Percentiles rank a stretch among this genome's conserved stretches.
These are phyloP conservation scores for Chlamydomonas reinhardtii DNA, from an alignment of 163 green algal genomes.

Conservation along the genomic window DNA sequence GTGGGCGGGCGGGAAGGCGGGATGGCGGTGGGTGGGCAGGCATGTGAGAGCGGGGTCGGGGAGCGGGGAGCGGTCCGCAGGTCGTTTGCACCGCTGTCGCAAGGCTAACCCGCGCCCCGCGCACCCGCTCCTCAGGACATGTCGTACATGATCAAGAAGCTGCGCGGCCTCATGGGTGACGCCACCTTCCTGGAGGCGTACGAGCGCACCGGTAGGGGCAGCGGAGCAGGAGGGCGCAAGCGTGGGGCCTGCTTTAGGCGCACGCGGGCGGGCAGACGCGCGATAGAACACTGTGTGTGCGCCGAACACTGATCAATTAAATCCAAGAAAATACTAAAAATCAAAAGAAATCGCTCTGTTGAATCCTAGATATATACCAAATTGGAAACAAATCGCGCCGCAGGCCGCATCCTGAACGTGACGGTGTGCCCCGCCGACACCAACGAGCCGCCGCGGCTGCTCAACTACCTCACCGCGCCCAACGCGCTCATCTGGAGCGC, in stretches of 20 bases:
- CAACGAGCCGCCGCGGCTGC: slow-evolving; percentile 93
- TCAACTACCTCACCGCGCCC: slow-evolving; percentile 98
- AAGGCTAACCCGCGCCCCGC: no score
- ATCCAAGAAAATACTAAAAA: no score
- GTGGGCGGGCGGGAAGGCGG: background rate
- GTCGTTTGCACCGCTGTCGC: no score
- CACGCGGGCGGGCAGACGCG: no score
- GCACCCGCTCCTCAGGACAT: slow-evolving; percentile 50
- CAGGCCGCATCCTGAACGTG: slow-evolving; percentile 96
- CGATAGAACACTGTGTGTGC: no score
- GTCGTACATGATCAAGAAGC: slow-evolving; percentile 70
- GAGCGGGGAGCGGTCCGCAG: no score
- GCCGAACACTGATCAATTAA: no score
- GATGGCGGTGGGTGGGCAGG: background rate
- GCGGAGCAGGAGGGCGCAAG: background rate
- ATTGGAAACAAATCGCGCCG: no score
- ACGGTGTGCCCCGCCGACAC: slow-evolving; percentile 86
- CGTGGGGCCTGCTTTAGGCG: no score
- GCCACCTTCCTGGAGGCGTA: slow-evolving; percentile 92
- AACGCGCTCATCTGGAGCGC: slow-evolving; percentile 95
- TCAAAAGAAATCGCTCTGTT: no score
- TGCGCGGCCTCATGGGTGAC: slow-evolving; percentile 86
- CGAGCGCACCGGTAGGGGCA: slow-evolving; percentile 76
- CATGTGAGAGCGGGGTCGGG: no score
- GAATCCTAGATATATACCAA: no score